phyloP scores from a whole-genome alignment of 345 rosid species.

The Rhodamnia argentea region DNA sequence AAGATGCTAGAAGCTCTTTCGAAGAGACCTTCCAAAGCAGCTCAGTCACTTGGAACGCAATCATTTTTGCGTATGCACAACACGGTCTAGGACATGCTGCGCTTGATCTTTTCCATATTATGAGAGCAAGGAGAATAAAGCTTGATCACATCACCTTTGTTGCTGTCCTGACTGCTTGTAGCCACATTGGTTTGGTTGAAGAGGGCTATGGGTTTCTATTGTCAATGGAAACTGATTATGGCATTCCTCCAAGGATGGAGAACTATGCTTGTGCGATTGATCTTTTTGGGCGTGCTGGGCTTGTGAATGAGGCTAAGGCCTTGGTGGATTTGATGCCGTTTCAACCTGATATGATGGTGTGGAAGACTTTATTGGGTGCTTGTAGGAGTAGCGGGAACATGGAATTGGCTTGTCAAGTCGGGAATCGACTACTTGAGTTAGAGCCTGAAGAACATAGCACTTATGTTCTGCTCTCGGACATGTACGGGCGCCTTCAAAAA shows the following conservation, averaged over 20 bases:
- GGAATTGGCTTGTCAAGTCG: slow-evolving; percentile 55
- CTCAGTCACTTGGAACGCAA: slow-evolving; percentile 62
- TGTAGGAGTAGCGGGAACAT: slow-evolving; percentile 61
- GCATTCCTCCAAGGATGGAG: slow-evolving; percentile 57
- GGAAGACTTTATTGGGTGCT: slow-evolving; percentile 65
- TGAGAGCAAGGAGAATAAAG: slow-evolving; percentile 42
- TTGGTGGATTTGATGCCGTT: slow-evolving; percentile 57
- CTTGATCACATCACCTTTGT: slow-evolving; percentile 68
- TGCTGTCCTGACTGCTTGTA: slow-evolving; percentile 67
- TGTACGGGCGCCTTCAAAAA: slow-evolving; percentile 48
- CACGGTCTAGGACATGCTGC: slow-evolving; percentile 53
- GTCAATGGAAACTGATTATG: slow-evolving; percentile 44
- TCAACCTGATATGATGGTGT: slow-evolving; percentile 59
- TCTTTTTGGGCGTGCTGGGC: slow-evolving; percentile 66
- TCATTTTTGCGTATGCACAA: slow-evolving; percentile 71
- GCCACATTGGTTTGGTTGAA: slow-evolving; percentile 57
- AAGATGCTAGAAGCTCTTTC: slow-evolving; percentile 47
- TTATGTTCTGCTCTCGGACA: slow-evolving; percentile 47
- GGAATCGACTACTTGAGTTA: slow-evolving; percentile 39
- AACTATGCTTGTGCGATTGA: slow-evolving; percentile 77
- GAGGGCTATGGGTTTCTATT: slow-evolving; percentile 44
- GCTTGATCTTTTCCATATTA: slow-evolving; percentile 44
- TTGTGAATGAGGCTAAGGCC: slow-evolving; percentile 34
- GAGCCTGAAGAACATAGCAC: slow-evolving; percentile 77
- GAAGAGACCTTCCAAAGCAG: slow-evolving; percentile 34